Evolutionary conservation across 257 asterid species (phyloP), one percentile per base, ranked within the genome.

Genomic region (Mitragyna speciosa): DNA sequence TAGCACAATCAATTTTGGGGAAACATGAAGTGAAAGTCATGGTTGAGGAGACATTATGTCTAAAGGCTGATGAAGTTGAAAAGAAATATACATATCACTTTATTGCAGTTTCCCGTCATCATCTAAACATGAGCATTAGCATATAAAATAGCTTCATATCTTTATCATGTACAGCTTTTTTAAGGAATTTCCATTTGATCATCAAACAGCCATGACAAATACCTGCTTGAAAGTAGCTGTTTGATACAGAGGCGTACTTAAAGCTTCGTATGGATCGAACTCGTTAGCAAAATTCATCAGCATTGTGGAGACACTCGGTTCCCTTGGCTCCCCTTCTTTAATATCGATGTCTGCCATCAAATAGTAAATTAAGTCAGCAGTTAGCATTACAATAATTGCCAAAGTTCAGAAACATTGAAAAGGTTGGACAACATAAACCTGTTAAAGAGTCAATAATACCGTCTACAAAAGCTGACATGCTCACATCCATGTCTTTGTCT

Each of bases 161-260:
- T 47, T 64, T n/a, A 3, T 63, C 45, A 14, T n/a, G 12, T 3
- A n/a, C 4, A 36, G 2, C 41, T 1, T 20, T 65, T 45, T 9
- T 47, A 67, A 58, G 31, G 33, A 36, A 54, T 16, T 22, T 47
- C 5, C 26, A n/a, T 74, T n/a, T 22, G 26, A 63, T 31, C 51
- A 54, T n/a, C 70, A 52, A 74, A 30, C 28, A 72, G 19, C 64
- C 72, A 59, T 19, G 17, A 78, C 58, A 67, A 76, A 75, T 83
- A 96, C 99, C 94, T 96, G 99, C 89, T 92, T 96, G 90, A 96
- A 96, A 73, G 99, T 96, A 79, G 99, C 95, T 76, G 99, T 96
- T 86, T 94, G 99, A 84, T 96, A 96, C 20, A 96, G 91, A 81
- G 99, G 99, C 4, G 98, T 96, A 87, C 97, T 96, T 71, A 89